Percentiles rank a stretch among this genome's conserved stretches.
Conservation (phyloP, 2,329 filamentous ascomycete genomes). For the Microdochium trichocladiopsis region DNA sequence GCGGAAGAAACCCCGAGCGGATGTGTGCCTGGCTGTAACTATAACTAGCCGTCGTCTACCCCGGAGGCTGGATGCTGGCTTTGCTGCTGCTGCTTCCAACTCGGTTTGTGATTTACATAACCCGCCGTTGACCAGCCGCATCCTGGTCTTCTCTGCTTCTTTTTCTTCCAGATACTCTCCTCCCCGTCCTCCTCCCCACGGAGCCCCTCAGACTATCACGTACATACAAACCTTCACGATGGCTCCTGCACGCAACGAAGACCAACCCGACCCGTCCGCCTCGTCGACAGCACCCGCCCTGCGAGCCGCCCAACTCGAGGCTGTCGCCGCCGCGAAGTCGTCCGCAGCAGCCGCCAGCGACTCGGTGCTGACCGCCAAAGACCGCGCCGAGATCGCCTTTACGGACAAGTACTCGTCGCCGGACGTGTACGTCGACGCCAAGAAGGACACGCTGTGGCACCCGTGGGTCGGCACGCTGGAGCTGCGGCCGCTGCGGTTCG, state of each 20-base stretch:
- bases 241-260: neutral
- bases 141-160: no score
- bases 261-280: neutral
- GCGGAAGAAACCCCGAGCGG: no score
- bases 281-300: no score
- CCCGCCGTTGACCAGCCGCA: no score
- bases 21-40: no score
- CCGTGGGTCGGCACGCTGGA: slow-evolving; percentile 11
- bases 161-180: no score
- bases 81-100: no score
- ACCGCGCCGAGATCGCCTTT: neutral
- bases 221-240: neutral
- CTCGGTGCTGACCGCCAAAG: neutral
- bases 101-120: no score
- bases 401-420: slow-evolving; percentile 1
- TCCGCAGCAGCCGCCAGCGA: neutral
- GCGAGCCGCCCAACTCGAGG: neutral
- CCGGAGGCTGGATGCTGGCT: no score
- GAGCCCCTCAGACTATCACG: neutral
- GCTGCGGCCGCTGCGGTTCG: slow-evolving; percentile 14
- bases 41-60: no score
- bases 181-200: no score
- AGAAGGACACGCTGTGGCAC: slow-evolving; percentile 12
- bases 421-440: slow-evolving; percentile 4
- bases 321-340: neutral